Evolutionary conservation across 2,329 filamentous ascomycete species (phyloP), one percentile per base, ranked within the genome.

Genomic region (Botryotinia narcissicola): DNA sequence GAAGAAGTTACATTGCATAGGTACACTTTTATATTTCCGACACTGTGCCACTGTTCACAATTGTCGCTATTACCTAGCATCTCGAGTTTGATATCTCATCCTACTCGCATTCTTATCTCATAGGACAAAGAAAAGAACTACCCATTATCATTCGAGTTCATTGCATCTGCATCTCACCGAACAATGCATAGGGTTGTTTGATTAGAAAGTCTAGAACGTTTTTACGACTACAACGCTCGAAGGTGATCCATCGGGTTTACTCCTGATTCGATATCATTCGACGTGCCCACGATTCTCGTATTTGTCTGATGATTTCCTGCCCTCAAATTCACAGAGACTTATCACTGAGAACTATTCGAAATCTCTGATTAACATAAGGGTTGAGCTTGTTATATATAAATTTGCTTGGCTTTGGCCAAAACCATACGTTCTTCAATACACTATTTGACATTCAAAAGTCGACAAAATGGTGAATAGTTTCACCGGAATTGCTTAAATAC

Each of bases 401-500:
- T 29, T 29, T 14, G 3, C 40, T 32, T 68, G 14, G 16, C 3
- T 42, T 32, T 25, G 25, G 18, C 54, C 35, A 57, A 57, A 5
- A 42, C 29, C 9, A 32, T 68, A 57, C 3, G 18, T 57, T 22
- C 16, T n/a, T 68, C 9, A 57, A 10, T 10, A 57, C 18, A 57
- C 48, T 57, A 16, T 25, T 68, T 68, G 32, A 44, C 14, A 57
- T 4, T 57, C 35, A 57, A 57, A 57, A 44, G 10, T 57, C 25
- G n/a, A 75, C 67, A 74, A 74, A 6, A 77, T 75, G 74, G 63
- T 74, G 73, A 64, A 63, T 40, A 51, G 73, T 70, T 51, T 67
- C 64, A 71, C 75, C 44, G 70, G 66, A 46, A 78, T 78, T 44
- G 71, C 54, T 44, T 69, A 64, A 51, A 70, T 79, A 10, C 78